Base-by-base conservation (phyloP, 331 rosid species). In the Telfairia occidentalis region DNA sequence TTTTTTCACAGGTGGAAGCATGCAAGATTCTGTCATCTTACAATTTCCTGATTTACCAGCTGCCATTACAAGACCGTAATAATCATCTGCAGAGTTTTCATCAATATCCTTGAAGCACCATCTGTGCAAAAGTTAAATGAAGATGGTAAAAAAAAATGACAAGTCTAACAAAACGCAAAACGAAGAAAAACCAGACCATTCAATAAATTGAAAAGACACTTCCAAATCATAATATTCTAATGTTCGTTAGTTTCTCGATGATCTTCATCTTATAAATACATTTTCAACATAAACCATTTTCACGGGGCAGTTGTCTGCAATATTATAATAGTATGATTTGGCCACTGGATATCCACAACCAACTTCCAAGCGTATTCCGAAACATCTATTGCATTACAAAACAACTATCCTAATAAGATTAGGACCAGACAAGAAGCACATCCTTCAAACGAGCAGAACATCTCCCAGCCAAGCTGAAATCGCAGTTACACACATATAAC, bases 1-100 rank as follows among this genome's bases (percentile, higher is more conserved):
- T 76, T 85, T 88, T 93, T 92, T 92, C 37, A 85, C 49, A 26
- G 87, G 88, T 77, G 96, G 92, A 80, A 87, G 81, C 81, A 84
- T 82, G 81, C 76, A 80, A 71, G 95, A 80, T 76, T 88, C 96
- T 57, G 81, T 28, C 85, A 87, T 83, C 85, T 82, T 81, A 66
- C 79, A 74, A 80, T 76, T 82, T 40, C 82, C 84, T 32, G 89
- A 84, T 74, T 78, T 92, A 77, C 83, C 88, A 58, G 91, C 87
- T 29, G 90, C 83, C 95, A 90, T 82, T 86, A 84, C 80, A 46
- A 92, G 81, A 81, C 83, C 81, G 81, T 85, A 87, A 73, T 82
- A 87, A 85, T 88, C 91, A 60, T 88, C 92, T 70, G 78, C 76
- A 65, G 91, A 77, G 78, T 84, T 76, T n/a, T 88, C 91, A 80